These are phyloP conservation scores for Fusarium torreyae DNA, from an alignment of 2,329 filamentous ascomycete species.

Conservation along the genomic window DNA sequence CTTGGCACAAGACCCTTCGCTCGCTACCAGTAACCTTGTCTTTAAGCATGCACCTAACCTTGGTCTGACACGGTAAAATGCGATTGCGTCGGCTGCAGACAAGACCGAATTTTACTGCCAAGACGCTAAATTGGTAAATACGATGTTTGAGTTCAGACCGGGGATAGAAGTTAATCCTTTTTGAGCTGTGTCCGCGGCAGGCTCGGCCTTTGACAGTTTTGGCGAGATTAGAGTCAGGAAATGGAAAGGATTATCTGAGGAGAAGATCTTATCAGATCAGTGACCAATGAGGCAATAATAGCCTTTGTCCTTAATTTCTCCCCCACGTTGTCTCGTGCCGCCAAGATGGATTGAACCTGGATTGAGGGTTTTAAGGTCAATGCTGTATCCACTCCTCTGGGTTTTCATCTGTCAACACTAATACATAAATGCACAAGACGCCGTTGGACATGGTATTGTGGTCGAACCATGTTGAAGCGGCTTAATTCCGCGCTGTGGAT, in stretches of 20 bases:
- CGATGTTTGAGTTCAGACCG: neutral
- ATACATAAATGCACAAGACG: neutral
- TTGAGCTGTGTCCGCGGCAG: constrained; percentile 1
- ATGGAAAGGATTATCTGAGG: constrained; percentile 16
- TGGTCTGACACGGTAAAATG: neutral
- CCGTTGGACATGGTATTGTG: neutral
- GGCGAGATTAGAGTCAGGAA: constrained; percentile 7
- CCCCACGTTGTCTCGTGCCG: constrained; percentile 1
- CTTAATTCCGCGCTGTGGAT: neutral
- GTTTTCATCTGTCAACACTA: neutral
- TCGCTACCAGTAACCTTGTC: constrained; percentile 10
- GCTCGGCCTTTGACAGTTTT: neutral
- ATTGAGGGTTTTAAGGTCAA: neutral
- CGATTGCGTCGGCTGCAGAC: neutral
- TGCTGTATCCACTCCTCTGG: neutral
- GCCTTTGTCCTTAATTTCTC: neutral
- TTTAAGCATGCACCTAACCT: constrained; percentile 13
- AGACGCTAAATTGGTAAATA: constrained; percentile 23
- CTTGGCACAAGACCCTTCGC: constrained; percentile 24
- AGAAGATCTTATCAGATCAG: constrained; percentile 37
- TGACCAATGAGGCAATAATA: neutral
- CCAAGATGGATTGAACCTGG: neutral
- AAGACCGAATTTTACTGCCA: constrained; percentile 14
- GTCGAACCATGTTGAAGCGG: neutral
- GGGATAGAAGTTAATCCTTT: neutral